Conservation (phyloP, 2,329 filamentous ascomycete genomes). For the Hawksworthiomyces lignivorus region DNA sequence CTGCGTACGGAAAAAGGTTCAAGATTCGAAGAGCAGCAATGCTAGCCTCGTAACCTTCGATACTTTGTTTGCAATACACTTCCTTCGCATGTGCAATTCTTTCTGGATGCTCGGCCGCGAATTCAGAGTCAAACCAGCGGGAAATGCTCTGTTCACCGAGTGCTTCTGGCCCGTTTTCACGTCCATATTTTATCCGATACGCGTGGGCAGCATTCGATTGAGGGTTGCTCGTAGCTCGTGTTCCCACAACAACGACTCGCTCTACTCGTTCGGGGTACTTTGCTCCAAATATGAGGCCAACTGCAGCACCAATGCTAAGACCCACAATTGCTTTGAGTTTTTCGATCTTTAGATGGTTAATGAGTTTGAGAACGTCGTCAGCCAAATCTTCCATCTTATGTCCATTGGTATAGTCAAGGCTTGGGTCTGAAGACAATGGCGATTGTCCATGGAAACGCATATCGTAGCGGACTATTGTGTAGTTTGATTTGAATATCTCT, state of each 20-base stretch:
- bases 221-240: neutral
- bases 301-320: neutral
- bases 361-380: neutral
- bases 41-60: neutral
- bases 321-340: neutral
- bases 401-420: neutral
- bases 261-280: neutral
- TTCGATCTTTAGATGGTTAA: neutral
- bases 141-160: neutral
- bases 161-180: neutral
- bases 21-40: neutral
- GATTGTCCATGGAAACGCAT: neutral
- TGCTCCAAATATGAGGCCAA: neutral
- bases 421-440: neutral
- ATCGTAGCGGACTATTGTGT: constrained; percentile 1
- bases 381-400: neutral
- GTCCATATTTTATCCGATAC: neutral
- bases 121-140: neutral
- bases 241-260: neutral
- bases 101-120: neutral
- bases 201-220: neutral
- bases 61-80: neutral
- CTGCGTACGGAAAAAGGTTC: neutral
- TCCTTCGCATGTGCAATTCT: neutral
- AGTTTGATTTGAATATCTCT: neutral